Conservation (phyloP, 768 basidiomycete genomes). For the Lepiota subincarnata region DNA sequence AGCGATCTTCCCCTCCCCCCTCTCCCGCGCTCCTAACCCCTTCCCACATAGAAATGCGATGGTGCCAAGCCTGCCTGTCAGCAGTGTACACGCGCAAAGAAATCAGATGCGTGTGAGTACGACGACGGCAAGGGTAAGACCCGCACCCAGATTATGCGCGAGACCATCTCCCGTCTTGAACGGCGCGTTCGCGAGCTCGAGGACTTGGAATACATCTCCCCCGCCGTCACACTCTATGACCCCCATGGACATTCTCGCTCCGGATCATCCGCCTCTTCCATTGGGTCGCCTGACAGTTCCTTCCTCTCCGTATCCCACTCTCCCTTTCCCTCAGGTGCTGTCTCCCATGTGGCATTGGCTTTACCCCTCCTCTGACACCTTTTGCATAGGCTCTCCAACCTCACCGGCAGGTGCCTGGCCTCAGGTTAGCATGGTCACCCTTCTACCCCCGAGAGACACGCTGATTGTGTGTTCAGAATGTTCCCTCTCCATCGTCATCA, state of each 20-base stretch:
- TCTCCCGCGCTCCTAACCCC: conserved; percentile 9
- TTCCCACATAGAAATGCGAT: conserved; percentile 64
- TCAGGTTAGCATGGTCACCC: conserved; percentile 25
- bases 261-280: conserved; percentile 53
- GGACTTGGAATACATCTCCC: conserved; percentile 65
- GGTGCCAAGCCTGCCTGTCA: conserved; percentile 74
- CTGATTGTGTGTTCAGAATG: conserved; percentile 24
- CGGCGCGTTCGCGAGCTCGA: conserved; percentile 70
- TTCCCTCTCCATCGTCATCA: conserved; percentile 49
- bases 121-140: conserved; percentile 86
- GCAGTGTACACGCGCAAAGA: conserved; percentile 76
- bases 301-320: conserved; percentile 54
- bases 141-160: conserved; percentile 72
- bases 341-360: not conserved
- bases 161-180: conserved; percentile 72
- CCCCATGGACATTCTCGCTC: conserved; percentile 53
- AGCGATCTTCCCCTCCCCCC: conserved; percentile 9
- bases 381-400: conserved; percentile 36
- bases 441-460: not conserved
- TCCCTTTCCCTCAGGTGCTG: conserved; percentile 52
- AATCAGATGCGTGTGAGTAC: conserved; percentile 70
- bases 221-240: conserved; percentile 67
- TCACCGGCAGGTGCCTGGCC: conserved; percentile 54
- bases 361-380: not conserved
- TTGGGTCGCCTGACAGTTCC: conserved; percentile 48